Conservation (phyloP, 805 yeast species). For the Suhomyces faveliae region DNA sequence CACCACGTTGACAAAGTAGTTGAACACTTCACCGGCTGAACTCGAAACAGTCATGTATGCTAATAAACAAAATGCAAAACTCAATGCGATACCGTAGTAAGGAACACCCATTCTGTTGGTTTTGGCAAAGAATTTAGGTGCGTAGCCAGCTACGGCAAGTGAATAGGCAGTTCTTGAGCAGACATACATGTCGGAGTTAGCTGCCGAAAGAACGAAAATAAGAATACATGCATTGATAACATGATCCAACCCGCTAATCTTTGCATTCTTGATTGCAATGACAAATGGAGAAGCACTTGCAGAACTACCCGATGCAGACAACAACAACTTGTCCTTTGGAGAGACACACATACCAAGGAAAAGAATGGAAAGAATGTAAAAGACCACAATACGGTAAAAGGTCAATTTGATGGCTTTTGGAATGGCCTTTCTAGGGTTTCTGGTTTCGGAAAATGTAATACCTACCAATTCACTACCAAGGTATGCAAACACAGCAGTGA, state of each 20-base stretch:
- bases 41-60: constrained; percentile 70
- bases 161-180: constrained; percentile 76
- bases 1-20: constrained; percentile 71
- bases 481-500: constrained; percentile 66
- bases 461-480: constrained; percentile 71
- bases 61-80: constrained; percentile 55
- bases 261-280: constrained; percentile 70
- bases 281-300: constrained; percentile 85
- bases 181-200: constrained; percentile 75
- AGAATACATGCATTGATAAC: constrained; percentile 76
- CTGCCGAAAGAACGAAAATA: constrained; percentile 76
- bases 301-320: constrained; percentile 49
- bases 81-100: constrained; percentile 50
- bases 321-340: constrained; percentile 50
- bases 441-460: constrained; percentile 71
- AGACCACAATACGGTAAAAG: constrained; percentile 61
- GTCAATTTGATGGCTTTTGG: constrained; percentile 72
- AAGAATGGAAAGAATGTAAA: constrained; percentile 60
- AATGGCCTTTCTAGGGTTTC: constrained; percentile 61
- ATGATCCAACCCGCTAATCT: constrained; percentile 66
- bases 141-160: constrained; percentile 68
- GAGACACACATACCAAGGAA: constrained; percentile 70
- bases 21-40: constrained; percentile 56
- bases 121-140: constrained; percentile 64
- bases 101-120: constrained; percentile 74